phyloP scores from a whole-genome alignment of 768 basidiomycete genomes.

The Auricularia sp. region DNA sequence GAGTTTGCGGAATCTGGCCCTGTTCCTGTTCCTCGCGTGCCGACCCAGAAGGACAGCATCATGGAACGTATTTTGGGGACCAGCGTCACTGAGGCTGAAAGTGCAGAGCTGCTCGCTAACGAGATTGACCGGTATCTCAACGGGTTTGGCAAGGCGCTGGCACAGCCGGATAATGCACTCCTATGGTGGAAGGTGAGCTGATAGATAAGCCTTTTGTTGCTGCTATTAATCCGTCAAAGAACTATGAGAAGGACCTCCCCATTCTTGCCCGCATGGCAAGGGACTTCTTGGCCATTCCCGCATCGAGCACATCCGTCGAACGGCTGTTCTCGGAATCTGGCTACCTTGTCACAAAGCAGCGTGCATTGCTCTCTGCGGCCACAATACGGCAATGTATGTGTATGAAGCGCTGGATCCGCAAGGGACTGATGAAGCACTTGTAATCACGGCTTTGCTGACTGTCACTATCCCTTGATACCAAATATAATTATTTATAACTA shows the following conservation, averaged over 20 bases:
- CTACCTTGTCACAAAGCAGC: conserved; percentile 10
- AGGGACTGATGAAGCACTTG: conserved; percentile 5
- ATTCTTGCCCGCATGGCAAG: conserved; percentile 9
- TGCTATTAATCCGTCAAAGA: conserved; percentile 27
- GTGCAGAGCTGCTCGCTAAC: no score
- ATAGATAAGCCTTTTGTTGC: no score
- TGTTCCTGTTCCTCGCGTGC: no score
- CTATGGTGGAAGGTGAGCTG: no score
- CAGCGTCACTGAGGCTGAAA: no score
- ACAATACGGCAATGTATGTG: conserved; percentile 8
- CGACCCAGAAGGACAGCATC: no score
- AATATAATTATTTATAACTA: background rate
- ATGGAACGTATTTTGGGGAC: no score
- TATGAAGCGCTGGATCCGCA: conserved; percentile 13
- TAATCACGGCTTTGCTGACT: background rate
- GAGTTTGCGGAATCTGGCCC: no score
- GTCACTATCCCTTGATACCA: no score
- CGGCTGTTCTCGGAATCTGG: conserved; percentile 13
- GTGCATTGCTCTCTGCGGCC: conserved; percentile 11
- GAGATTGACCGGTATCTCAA: no score
- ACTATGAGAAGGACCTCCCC: conserved; percentile 34
- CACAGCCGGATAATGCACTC: no score
- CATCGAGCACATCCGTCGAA: conserved; percentile 14
- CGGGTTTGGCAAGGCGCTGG: no score
- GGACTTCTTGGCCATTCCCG: conserved; percentile 15